Percentiles rank a stretch among this genome's conserved stretches.
Conservation (phyloP, 148 eudicot species). For the Talinum fruticosum region DNA sequence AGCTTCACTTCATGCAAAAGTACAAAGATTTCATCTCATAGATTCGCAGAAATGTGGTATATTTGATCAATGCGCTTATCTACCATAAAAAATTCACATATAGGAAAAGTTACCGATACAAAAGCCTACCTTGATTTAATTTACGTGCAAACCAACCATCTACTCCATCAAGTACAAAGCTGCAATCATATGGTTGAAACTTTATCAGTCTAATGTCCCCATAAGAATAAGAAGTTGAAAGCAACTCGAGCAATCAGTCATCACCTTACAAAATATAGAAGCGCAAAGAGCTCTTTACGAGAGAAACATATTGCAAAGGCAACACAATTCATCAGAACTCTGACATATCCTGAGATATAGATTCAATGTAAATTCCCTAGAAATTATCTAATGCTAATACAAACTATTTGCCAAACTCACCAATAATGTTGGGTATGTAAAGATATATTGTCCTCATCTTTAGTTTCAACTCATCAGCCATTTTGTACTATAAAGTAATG, state of each 20-base stretch:
- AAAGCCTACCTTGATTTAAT: slow-evolving; percentile 77
- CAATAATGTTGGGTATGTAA: slow-evolving; percentile 84
- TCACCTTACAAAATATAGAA: slow-evolving; percentile 79
- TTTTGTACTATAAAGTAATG: slow-evolving; percentile 18
- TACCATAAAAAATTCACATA: background rate
- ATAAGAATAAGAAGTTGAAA: background rate
- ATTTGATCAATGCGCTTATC: background rate
- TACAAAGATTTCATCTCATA: background rate
- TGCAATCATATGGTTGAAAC: slow-evolving; percentile 30
- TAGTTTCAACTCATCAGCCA: slow-evolving; percentile 52
- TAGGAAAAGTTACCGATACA: background rate
- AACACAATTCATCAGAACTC: slow-evolving; percentile 73
- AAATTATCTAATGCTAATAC: background rate
- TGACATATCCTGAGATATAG: slow-evolving; percentile 53
- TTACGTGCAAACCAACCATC: slow-evolving; percentile 99
- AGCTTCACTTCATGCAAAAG: background rate
- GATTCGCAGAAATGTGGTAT: background rate
- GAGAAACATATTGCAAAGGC: slow-evolving; percentile 80
- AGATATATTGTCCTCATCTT: slow-evolving; percentile 59
- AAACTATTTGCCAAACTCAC: slow-evolving; percentile 32
- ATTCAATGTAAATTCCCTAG: background rate
- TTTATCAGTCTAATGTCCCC: slow-evolving; percentile 14
- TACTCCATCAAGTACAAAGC: slow-evolving; percentile 92
- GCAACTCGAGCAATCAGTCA: background rate
- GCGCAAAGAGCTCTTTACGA: slow-evolving; percentile 64